A percentile compares a stretch with the other conserved stretches of the same genome.
Evolutionary conservation across 805 yeast species (phyloP).

Genomic region (Candida patagonica): DNA sequence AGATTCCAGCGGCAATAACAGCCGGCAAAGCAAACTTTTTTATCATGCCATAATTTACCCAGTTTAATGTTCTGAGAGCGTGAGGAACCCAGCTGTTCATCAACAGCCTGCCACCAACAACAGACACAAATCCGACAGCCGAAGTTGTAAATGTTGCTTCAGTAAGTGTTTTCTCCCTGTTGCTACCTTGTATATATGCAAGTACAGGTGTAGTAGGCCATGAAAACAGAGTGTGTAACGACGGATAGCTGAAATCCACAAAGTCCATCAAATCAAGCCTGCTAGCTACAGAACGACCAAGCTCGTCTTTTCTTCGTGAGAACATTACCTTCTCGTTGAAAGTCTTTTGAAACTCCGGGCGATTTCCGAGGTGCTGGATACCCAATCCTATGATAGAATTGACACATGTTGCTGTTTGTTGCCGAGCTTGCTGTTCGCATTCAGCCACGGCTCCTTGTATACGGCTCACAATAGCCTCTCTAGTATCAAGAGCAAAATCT

Average conservation of each 20-base stretch:
- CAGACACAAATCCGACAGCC: constrained; percentile 22
- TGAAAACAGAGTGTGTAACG: constrained; percentile 1
- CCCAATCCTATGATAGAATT: constrained; percentile 56
- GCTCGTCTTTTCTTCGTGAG: constrained; percentile 56
- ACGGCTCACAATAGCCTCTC: constrained; percentile 53
- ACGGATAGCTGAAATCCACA: constrained; percentile 56
- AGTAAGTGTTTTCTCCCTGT: not conserved
- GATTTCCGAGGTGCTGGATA: constrained; percentile 49
- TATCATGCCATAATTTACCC: constrained; percentile 9
- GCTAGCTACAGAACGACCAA: constrained; percentile 48
- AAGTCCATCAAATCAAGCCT: constrained; percentile 63
- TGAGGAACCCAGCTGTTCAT: constrained; percentile 17
- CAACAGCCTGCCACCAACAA: constrained; percentile 21
- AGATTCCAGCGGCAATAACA: constrained; percentile 39
- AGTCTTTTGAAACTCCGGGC: constrained; percentile 34
- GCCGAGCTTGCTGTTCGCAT: constrained; percentile 64
- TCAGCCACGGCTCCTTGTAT: constrained; percentile 53
- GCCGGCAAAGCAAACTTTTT: constrained; percentile 47
- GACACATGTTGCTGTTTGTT: constrained; percentile 50
- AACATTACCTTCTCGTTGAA: constrained; percentile 70
- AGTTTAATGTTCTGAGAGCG: constrained; percentile 12
- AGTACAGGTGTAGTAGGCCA: not conserved
- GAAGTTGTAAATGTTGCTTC: constrained; percentile 12
- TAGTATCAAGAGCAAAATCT: constrained; percentile 62
- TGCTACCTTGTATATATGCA: not conserved